Evolutionary conservation across 2,329 filamentous ascomycete genomes (phyloP).

Genomic region (Aspergillus phoenicis): DNA sequence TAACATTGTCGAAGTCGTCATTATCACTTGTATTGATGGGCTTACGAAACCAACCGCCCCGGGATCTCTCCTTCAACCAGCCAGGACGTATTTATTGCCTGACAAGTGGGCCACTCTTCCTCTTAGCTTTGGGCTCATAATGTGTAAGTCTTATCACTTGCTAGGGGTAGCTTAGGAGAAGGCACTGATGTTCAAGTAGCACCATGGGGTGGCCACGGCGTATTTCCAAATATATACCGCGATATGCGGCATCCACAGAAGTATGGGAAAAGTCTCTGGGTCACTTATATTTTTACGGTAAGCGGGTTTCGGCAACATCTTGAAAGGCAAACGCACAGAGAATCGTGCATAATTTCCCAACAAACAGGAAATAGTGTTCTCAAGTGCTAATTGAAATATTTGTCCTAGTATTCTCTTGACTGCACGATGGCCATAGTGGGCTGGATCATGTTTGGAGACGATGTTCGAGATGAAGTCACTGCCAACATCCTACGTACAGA

Average conservation of each 20-base stretch:
- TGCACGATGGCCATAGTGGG: constrained; percentile 79
- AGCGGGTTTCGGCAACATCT: constrained; percentile 28
- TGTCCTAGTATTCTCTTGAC: constrained; percentile 71
- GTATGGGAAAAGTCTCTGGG: constrained; percentile 71
- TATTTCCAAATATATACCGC: constrained; percentile 83
- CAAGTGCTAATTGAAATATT: constrained; percentile 15
- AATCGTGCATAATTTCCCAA: neutral
- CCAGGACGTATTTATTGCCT: constrained; percentile 78
- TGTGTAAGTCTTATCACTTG: constrained; percentile 56
- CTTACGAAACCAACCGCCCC: constrained; percentile 76
- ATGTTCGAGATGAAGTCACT: constrained; percentile 85
- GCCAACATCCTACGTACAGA: constrained; percentile 77
- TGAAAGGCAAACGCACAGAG: too few species aligned
- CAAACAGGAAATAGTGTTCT: neutral
- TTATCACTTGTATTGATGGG: constrained; percentile 83
- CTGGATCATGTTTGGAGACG: constrained; percentile 91
- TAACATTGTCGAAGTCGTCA: constrained; percentile 64
- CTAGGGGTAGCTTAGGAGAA: neutral
- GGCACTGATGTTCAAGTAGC: constrained; percentile 36
- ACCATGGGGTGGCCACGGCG: constrained; percentile 70
- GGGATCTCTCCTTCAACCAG: constrained; percentile 80
- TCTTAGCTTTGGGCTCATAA: constrained; percentile 84
- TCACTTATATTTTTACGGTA: constrained; percentile 84
- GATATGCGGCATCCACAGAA: constrained; percentile 83
- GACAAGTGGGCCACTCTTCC: constrained; percentile 84